Percentiles rank a stretch among this genome's conserved stretches.
These are phyloP conservation scores for Rhodotorula sp. DNA, from an alignment of 1,284 basidiomycete species.

Conservation along the genomic window DNA sequence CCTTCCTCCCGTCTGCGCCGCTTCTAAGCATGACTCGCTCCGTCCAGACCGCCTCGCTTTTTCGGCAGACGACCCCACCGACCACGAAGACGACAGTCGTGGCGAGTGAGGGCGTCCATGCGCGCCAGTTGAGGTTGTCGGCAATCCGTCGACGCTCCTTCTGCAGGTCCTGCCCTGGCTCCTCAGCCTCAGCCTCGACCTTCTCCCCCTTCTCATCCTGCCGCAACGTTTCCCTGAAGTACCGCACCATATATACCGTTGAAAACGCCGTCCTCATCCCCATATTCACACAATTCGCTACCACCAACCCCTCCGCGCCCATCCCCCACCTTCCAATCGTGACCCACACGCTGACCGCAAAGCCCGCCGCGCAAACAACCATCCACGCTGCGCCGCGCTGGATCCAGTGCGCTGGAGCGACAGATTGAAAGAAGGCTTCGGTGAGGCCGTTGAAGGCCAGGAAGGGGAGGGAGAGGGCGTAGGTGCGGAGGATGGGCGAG, in stretches of 20 bases:
- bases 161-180: neutral
- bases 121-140: neutral
- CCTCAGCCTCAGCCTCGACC: neutral
- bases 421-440: conserved; percentile 82
- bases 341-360: conserved; percentile 56
- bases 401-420: conserved; percentile 64
- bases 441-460: conserved; percentile 83
- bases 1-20: neutral
- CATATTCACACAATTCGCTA: conserved; percentile 68
- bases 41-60: conserved; percentile 22
- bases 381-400: conserved; percentile 61
- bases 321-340: conserved; percentile 51
- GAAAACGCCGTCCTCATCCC: conserved; percentile 59
- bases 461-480: conserved; percentile 80
- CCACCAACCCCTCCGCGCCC: conserved; percentile 70
- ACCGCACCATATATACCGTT: conserved; percentile 26
- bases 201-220: neutral
- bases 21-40: neutral
- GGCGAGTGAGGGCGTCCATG: conserved; percentile 14
- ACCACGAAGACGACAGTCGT: conserved; percentile 13
- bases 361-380: conserved; percentile 60
- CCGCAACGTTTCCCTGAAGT: conserved; percentile 15
- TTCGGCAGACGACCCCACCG: conserved; percentile 2
- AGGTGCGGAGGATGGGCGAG: conserved; percentile 68
- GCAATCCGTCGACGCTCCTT: too few species aligned